Base-by-base conservation (phyloP, 208 protist genomes). In the Acanthamoeba castellanii region DNA sequence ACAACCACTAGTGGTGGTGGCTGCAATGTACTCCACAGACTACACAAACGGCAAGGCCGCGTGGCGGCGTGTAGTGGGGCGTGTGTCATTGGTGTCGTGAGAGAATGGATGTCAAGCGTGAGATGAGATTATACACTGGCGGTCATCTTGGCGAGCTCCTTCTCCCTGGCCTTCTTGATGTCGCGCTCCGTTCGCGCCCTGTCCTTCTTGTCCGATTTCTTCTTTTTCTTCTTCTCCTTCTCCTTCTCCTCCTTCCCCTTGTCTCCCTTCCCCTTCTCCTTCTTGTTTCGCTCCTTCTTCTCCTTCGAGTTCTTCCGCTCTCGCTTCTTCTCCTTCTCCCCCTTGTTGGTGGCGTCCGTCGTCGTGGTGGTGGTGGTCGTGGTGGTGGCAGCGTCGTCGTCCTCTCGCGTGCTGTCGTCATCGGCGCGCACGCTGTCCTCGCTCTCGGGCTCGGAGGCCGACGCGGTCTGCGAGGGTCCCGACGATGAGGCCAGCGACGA, bases 121-220 rank as follows among this genome's bases (percentile, higher is more conserved):
- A 76, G 32, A 20, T 42, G n/a, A 42, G 47, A 85, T 85, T 85
- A 85, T 85, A 85, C 76, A 85, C 42, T 85, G 34, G 76, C 34
- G 3, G 30, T 2, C 76, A 85, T 57, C 22, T 85, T 85, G 18
- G 5, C 37, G 42, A 30, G 47, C 76, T 85, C 42, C 32, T 4
- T 42, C 9, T 76, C 68, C 32, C 18, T 76, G 68, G 68, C 5
- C 45, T 57, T 85, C 32, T 76, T 76, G 68, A 76, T 3, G 45
- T 57, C 47, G 37, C 37, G 7, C 20, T 85, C 76, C 42, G 76
- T 57, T 25, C 47, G 34, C 9, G 42, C 34, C 52, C 57, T 91
- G 22, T 91, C 61, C 85, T 91, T 91, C 85, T 91, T 70, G 32
- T 70, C 34, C 85, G 13, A 11, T 52, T 66, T 91, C 55, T 91